These are phyloP conservation scores for Chlorella sp. DNA, from an alignment of 139 green algal species.

Conservation along the genomic window DNA sequence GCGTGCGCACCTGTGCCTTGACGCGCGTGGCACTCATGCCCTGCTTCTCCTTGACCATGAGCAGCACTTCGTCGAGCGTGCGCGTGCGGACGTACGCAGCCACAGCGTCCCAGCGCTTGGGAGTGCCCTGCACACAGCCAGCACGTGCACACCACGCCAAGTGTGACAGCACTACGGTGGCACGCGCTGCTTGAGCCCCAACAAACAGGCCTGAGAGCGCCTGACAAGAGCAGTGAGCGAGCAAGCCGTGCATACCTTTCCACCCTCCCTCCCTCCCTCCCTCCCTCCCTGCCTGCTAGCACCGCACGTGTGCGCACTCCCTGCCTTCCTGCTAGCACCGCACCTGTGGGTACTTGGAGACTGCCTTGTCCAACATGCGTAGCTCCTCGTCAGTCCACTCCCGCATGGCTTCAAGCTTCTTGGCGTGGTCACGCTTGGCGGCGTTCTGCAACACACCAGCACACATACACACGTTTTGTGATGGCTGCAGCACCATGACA, in stretches of 20 bases:
- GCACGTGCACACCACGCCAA: no score
- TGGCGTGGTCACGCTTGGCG: conserved; percentile 2
- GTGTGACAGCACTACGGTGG: no score
- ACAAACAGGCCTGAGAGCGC: no score
- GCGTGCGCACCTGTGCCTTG: conserved; percentile 5
- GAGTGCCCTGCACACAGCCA: conserved; percentile 10
- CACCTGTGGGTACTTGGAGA: conserved; percentile 84
- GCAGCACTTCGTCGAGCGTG: conserved; percentile 74
- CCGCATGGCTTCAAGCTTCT: conserved; percentile 27
- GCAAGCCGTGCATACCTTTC: no score
- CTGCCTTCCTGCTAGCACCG: not conserved
- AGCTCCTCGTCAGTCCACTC: conserved; percentile 85
- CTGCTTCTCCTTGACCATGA: conserved; percentile 80
- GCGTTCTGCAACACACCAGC: not conserved
- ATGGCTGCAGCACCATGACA: no score
- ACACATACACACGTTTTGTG: no score
- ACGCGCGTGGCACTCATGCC: conserved; percentile 7
- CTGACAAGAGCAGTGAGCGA: not conserved
- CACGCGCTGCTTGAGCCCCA: no score
- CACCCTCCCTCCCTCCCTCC: not conserved
- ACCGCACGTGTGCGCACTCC: no score
- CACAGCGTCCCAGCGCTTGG: conserved; percentile 75
- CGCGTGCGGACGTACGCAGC: conserved; percentile 72
- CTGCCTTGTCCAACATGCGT: conserved; percentile 86
- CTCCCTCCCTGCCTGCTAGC: not conserved